These are phyloP conservation scores for Microsporum canis DNA, from an alignment of 2,329 filamentous ascomycete species.

Conservation along the genomic window DNA sequence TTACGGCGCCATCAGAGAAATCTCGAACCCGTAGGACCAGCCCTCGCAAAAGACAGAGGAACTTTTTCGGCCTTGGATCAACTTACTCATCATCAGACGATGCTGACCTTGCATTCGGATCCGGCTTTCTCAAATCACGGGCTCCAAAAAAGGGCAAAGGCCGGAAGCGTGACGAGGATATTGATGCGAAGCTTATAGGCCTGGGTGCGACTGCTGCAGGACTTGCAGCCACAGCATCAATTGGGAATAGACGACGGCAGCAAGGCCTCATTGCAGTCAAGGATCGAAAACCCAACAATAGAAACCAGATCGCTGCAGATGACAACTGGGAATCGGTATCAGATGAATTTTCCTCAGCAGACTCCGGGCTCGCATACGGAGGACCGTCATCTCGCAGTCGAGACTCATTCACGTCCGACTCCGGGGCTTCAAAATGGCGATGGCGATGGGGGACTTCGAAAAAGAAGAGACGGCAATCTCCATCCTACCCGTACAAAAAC, in stretches of 20 bases:
- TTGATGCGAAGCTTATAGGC: constrained; percentile 39
- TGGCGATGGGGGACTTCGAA: constrained; percentile 48
- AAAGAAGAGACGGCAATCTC: constrained; percentile 21
- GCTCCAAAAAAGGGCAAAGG: constrained; percentile 25
- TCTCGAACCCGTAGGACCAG: constrained; percentile 26
- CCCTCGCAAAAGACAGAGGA: constrained; percentile 36
- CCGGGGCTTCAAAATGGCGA: constrained; percentile 46
- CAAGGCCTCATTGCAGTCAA: constrained; percentile 26
- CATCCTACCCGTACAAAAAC: constrained; percentile 43
- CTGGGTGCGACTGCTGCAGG: constrained; percentile 39
- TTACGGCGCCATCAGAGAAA: constrained; percentile 49
- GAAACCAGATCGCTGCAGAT: constrained; percentile 22
- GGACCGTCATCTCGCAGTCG: constrained; percentile 36
- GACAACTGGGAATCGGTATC: constrained; percentile 47
- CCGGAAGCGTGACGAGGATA: constrained; percentile 23
- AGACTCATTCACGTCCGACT: constrained; percentile 45
- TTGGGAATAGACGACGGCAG: constrained; percentile 26
- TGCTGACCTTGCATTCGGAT: constrained; percentile 57
- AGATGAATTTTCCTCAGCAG: constrained; percentile 24
- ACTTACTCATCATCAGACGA: constrained; percentile 58
- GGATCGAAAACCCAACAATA: constrained; percentile 11
- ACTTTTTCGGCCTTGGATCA: constrained; percentile 36
- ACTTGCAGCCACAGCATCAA: constrained; percentile 31
- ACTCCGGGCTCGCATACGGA: constrained; percentile 52
- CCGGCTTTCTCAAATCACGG: constrained; percentile 30